Base-by-base conservation (phyloP, 495 filamentous ascomycete genomes). In the Penicillium soppii region DNA sequence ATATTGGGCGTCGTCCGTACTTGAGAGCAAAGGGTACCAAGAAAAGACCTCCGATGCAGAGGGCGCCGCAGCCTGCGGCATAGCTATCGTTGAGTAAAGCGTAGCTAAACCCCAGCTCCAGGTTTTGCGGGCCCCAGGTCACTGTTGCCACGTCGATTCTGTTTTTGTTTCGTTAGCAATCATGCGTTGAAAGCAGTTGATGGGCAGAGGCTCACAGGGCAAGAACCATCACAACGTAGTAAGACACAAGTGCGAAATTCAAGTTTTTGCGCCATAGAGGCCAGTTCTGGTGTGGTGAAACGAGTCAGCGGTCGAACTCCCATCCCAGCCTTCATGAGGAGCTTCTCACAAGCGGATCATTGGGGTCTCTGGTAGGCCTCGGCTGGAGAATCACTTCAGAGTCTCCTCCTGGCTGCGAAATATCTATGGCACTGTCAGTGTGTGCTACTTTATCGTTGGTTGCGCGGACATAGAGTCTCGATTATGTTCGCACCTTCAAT, bases 121-220 rank as follows among this genome's bases (percentile, higher is more conserved):
- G 16, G n/a, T 68, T 64, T 43, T 77, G 53, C 3, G 66, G 61
- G 5, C 61, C 63, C 73, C 74, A 76, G 12, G 71, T 68, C 1
- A 65, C 62, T 9, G 68, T 69, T 22, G 59, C 63, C 7, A 67
- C 64, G 32, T 70, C 62, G 58, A 74, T 56, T n/a, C 58, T 62
- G 29, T 2, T 5, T 4, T n/a, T n/a, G n/a, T n/a, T 9, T 19
- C 2, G 7, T 49, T 25, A 49, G 45, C 15, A 8, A 6, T n/a
- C 5, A 12, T 7, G 3, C 12, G 13, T 12, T 2, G 43, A 4
- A 22, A 5, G n/a, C n/a, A 19, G 16, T 8, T 21, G 8, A 5
- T 13, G 15, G 3, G 26, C 10, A 10, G 20, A 19, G 6, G 47
- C 58, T 53, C 36, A 62, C 56, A 59, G 42, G 9, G 52, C 56